Percentiles rank a stretch among this genome's conserved stretches.
phyloP scores from a whole-genome alignment of 495 filamentous ascomycete genomes.

The Penicillium bovifimosum region DNA sequence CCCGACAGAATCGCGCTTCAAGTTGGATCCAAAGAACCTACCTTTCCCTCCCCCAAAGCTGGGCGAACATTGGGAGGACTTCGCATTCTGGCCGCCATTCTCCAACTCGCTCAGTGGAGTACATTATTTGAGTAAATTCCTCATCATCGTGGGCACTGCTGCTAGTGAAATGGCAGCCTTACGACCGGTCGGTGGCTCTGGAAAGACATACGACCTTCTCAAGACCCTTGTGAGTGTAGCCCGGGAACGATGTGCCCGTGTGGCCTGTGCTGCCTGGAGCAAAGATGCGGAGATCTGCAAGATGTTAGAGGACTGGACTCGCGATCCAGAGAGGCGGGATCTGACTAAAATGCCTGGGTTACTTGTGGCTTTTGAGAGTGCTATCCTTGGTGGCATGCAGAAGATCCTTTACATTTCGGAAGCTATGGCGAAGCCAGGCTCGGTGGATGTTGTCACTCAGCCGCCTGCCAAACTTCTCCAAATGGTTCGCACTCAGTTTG shows the following conservation, averaged over 20 bases:
- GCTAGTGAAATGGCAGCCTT: constrained; percentile 82
- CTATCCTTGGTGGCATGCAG: constrained; percentile 76
- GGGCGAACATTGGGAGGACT: constrained; percentile 86
- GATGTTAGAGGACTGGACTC: constrained; percentile 85
- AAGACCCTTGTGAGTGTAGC: constrained; percentile 67
- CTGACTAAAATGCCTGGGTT: constrained; percentile 83
- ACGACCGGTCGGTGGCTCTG: constrained; percentile 53
- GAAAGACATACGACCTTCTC: constrained; percentile 57
- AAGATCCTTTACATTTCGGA: constrained; percentile 91
- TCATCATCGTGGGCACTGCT: constrained; percentile 73
- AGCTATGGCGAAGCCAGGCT: constrained; percentile 60
- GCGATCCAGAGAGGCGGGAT: constrained; percentile 69
- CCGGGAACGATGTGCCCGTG: constrained; percentile 74
- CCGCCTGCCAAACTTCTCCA: constrained; percentile 79
- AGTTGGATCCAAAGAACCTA: constrained; percentile 67
- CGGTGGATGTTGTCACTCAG: constrained; percentile 70
- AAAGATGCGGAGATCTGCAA: constrained; percentile 85
- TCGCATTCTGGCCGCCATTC: constrained; percentile 92
- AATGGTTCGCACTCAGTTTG: constrained; percentile 80
- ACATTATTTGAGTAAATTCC: constrained; percentile 75
- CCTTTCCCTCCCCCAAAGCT: constrained; percentile 69
- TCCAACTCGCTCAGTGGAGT: constrained; percentile 85
- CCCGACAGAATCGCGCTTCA: constrained; percentile 64
- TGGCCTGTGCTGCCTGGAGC: constrained; percentile 79
- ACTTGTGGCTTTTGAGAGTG: constrained; percentile 74